Evolutionary conservation across 371 early-diverging fungal species (phyloP), one percentile per base, ranked within the genome.

Genomic region (Mucor racemosus): DNA sequence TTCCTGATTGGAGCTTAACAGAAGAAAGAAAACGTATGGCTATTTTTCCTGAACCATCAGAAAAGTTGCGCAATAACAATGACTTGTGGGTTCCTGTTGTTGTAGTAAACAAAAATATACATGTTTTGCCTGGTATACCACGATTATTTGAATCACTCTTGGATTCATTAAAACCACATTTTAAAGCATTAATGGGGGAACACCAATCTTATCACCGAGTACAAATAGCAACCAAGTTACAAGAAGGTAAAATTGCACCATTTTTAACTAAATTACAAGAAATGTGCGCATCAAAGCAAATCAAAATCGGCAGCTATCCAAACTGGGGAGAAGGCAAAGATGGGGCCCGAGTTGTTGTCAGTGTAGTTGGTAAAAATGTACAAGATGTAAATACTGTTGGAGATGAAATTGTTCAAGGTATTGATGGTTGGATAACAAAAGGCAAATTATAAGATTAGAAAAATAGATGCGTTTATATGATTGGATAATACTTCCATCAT

Each of bases 101-200:
- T 26, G 77, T 85, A 7, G 87, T 88, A 34, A 86, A 83, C 64
- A 65, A 76, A 40, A 91, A 91, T 58, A 80, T 93, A 11, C 87
- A 89, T 66, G 80, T 92, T n/a, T 71, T 93, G 9, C 93, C 93
- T 0, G 92, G 92, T 0, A 79, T 93, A 36, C 92, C 93, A 11
- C 55, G 76, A 26, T 72, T 92, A 41, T 93, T 92, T 69, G 79
- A 83, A 56, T 71, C 67, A 13, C 74, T 92, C 7, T 54, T 87
- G 0, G 69, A 76, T 0, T 75, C 77, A 1, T 59, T 84, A 3
- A 65, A 62, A 31, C 79, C 80, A 2, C 69, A 71, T 31, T 70
- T 80, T 55, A 44, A 76, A 38, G 33, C 66, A 0, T 33, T 71
- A 15, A 60, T 71, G 9, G 72, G 64, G 3, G 63, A 65, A 10